Evolutionary conservation across 1,139 yeast genomes (phyloP).

Genomic region (Starmera stellimalicola): DNA sequence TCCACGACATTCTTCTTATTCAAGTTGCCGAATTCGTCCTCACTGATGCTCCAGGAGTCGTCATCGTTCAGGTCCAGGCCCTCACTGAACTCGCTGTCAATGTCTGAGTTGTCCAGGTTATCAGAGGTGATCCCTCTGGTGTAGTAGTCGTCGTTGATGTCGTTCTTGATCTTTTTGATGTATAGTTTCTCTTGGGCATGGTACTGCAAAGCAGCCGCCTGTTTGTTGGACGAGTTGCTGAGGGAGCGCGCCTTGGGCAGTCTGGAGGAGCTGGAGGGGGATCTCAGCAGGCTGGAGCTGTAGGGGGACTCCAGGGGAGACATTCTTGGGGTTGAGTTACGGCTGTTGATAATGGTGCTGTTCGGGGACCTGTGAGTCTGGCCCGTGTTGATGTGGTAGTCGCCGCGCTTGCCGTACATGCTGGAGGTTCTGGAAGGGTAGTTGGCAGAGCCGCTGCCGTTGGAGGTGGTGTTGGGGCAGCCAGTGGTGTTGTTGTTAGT

Average conservation of each 20-base stretch:
- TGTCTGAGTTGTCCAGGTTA: constrained; percentile 17
- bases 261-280: constrained; percentile 15
- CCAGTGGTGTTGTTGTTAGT: too few relatives aligned
- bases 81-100: constrained; percentile 14
- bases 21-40: constrained; percentile 12
- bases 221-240: constrained; percentile 12
- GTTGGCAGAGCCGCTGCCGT: too few relatives aligned
- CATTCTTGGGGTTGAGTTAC: constrained; percentile 10
- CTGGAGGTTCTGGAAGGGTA: neutral
- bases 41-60: constrained; percentile 18
- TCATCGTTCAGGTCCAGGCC: constrained; percentile 19
- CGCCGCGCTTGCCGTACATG: neutral
- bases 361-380: constrained; percentile 15
- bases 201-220: constrained; percentile 18
- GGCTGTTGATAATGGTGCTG: constrained; percentile 8
- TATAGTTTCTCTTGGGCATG: constrained; percentile 60
- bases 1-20: constrained; percentile 9
- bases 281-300: constrained; percentile 15
- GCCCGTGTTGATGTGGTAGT: neutral
- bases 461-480: too few relatives aligned
- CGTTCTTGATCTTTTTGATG: constrained; percentile 54
- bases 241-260: constrained; percentile 11
- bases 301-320: constrained; percentile 6
- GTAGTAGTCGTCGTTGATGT: constrained; percentile 58
- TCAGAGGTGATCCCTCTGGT: constrained; percentile 45